Base-by-base conservation (phyloP, 768 basidiomycete species). In the Imleria badia region DNA sequence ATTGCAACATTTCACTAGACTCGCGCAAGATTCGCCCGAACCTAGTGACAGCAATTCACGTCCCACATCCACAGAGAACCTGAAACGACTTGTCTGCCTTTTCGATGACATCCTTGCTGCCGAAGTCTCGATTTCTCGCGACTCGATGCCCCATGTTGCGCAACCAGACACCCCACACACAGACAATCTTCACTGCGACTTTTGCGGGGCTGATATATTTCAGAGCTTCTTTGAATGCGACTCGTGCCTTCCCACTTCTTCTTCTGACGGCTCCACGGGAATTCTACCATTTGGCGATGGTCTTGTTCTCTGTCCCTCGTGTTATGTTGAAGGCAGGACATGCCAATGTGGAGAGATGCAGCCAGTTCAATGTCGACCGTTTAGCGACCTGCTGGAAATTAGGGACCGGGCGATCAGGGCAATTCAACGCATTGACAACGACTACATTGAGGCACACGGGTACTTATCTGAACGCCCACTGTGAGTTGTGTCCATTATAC, bases 201-300 rank as follows among this genome's bases (percentile, higher is more conserved):
- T 90, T 65, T 94, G 91, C 61, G 85, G 83, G 17, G 81, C 81
- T 3, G 91, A 94, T 62, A 81, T 94, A 55, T 93, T 92, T 60
- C 85, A 90, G 59, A 85, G 86, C 56, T 91, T 85, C 66, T 88
- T 93, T 58, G 84, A 88, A 65, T 93, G 91, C 64, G 63, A 66
- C 2, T 54, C 60, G 1, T 88, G 89, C 60, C 69, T 72, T 54
- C 43, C 60, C n/a, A 23, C 54, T 7, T 45, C 56, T 39, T 51
- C 62, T 23, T 56, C 69, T 19, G 38, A 20, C 36, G 44, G 4
- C 26, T 55, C 60, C 9, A 13, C 38, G 12, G 58, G 46, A 39
- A 44, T 67, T 45, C 36, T 68, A 12, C 62, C 54, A 17, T 60
- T 63, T 12, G 79, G 78, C 1, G 76, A 77, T 55, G 79, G 77